Conservation (phyloP, 108 stramenopile genomes). For the Skeletonema menzelii region DNA sequence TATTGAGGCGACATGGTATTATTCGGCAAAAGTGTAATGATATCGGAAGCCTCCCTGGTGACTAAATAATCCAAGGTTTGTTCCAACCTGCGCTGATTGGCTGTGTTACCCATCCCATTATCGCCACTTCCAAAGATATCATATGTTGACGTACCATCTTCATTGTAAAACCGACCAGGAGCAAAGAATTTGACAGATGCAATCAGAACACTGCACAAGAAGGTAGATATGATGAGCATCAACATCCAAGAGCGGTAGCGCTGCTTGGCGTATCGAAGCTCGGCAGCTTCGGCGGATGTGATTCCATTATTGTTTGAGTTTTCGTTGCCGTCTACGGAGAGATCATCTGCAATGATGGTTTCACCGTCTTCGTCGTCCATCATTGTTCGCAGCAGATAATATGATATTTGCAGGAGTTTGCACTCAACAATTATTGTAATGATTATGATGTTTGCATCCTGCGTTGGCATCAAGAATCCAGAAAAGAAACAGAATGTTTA, state of each 20-base stretch:
- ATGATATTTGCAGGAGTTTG: too few species aligned
- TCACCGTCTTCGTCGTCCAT: constrained; percentile 25
- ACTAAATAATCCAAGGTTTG: constrained; percentile 32
- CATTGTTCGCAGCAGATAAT: too few species aligned
- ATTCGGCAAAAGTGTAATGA: not conserved
- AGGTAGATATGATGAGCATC: constrained; percentile 8
- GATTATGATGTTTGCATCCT: too few species aligned
- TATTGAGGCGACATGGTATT: constrained; percentile 25
- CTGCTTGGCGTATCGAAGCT: not conserved
- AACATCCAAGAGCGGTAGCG: not conserved
- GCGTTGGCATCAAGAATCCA: too few species aligned
- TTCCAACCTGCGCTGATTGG: constrained; percentile 22
- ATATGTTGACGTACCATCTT: not conserved
- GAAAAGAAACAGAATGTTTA: too few species aligned
- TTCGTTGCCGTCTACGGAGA: constrained; percentile 1
- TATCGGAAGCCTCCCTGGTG: constrained; percentile 3
- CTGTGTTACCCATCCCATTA: constrained; percentile 21
- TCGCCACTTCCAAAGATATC: not conserved
- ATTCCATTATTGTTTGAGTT: not conserved
- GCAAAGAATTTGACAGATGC: constrained; percentile 3
- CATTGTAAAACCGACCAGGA: not conserved
- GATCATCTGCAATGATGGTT: constrained; percentile 35
- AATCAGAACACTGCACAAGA: constrained; percentile 17
- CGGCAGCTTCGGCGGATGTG: constrained; percentile 17
- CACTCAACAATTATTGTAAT: too few species aligned